Base-by-base conservation (phyloP, 805 yeast genomes). In the Peterozyma xylosa region DNA sequence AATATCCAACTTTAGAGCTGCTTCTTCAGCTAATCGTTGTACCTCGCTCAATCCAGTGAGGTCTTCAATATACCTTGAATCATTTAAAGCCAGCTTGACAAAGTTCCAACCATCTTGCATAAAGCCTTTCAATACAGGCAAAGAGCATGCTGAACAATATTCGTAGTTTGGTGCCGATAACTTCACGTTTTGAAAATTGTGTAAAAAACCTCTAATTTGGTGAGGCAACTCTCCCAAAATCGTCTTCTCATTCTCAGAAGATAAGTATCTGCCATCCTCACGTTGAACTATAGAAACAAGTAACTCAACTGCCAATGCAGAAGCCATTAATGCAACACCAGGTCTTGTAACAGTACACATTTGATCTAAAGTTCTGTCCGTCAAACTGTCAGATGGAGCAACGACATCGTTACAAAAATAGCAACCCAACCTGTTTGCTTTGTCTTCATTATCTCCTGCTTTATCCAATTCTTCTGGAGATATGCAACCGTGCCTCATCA, bases 261-360 rank as follows among this genome's bases (percentile, higher is more conserved):
- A 5, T 21, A 21, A 7, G 7, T 21, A 21, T 21, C 7, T 21
- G 7, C 27, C 27, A 7, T 21, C 27, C 7, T 21, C 7, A 5
- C 27, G 4, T 58, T 91, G 97, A 35, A 87, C 53, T 0, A 86
- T 48, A 1, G 93, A 77, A 0, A 86, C 85, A 48, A 88, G 56
- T 5, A 93, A 63, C 58, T 93, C 99, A 1, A 86, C 95, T 0
- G 95, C 95, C 33, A 82, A 65, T 0, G 96, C 78, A 0, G 96
- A 76, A 0, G 98, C 97, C 63, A 88, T 66, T 53, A 85, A 66
- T 0, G 99, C 96, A 1, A 85, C 90, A 0, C 99, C 99, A 0
- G 99, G 98, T 35, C 99, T 70, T 0, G 99, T 93, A 1, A 93
- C 99, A 0, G 99, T 93, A 57, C 99, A 93, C 97, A 93, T 93